These are phyloP conservation scores for Prunus salicina DNA, from an alignment of 306 rosid species.

Conservation along the genomic window DNA sequence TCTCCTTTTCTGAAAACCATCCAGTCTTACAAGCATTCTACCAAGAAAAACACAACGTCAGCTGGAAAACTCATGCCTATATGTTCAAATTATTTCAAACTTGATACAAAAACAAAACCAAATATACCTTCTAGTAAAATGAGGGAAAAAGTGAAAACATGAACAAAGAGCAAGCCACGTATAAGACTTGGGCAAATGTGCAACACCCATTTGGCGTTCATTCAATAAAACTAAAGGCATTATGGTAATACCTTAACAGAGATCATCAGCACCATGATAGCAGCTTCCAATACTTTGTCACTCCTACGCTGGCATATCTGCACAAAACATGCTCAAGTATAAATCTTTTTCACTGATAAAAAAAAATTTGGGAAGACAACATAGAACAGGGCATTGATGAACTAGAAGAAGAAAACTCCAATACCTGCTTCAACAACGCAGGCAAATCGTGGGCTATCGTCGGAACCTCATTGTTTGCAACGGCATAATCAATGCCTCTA, in stretches of 20 bases:
- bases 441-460: constrained; percentile 41
- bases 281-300: constrained; percentile 36
- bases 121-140: not conserved
- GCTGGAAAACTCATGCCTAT: constrained; percentile 4
- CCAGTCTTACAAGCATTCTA: constrained; percentile 72
- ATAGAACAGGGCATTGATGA: not conserved
- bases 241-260: constrained; percentile 57
- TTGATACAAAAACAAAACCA: not conserved
- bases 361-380: constrained; percentile 1
- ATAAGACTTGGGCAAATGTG: not conserved
- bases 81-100: not conserved
- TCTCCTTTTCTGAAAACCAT: constrained; percentile 68
- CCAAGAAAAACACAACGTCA: constrained; percentile 25
- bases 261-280: constrained; percentile 71
- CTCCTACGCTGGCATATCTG: constrained; percentile 52
- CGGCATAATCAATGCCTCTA: constrained; percentile 81
- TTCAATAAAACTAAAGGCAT: not conserved
- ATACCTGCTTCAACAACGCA: constrained; percentile 59
- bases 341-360: not conserved
- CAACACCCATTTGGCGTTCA: not conserved
- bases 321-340: constrained; percentile 5
- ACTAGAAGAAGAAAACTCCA: not conserved
- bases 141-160: not conserved
- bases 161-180: not conserved
- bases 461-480: constrained; percentile 55